Percentiles rank a stretch among this genome's conserved stretches.
These are phyloP conservation scores for Blastocystis sp. DNA, from an alignment of 352 stramenopile species.

Conservation along the genomic window DNA sequence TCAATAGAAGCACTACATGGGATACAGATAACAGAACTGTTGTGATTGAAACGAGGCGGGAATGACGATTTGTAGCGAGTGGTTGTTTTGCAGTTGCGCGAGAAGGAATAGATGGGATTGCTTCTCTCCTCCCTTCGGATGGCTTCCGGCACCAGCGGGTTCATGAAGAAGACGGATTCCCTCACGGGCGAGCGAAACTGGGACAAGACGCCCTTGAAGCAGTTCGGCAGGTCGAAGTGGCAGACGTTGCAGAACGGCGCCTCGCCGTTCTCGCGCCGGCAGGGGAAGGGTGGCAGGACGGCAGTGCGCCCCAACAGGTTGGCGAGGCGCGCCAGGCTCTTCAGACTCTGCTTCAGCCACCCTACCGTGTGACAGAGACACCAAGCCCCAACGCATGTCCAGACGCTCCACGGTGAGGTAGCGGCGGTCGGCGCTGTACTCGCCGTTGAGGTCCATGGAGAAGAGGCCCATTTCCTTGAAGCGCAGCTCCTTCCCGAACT, in stretches of 20 bases:
- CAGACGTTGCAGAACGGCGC: conserved; percentile 28
- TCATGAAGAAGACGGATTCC: not conserved
- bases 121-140: not conserved
- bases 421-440: not conserved
- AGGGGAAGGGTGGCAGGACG: conserved; percentile 5
- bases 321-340: not conserved
- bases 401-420: conserved; percentile 9
- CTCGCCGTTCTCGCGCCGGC: not conserved
- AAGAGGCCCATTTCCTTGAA: conserved; percentile 63
- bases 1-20: too few species aligned
- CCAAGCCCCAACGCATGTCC: not conserved
- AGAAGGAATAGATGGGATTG: not conserved
- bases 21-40: too few species aligned
- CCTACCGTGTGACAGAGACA: not conserved
- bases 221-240: not conserved
- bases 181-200: not conserved
- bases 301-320: conserved; percentile 28
- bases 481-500: conserved; percentile 18
- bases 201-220: not conserved
- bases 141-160: not conserved
- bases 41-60: too few species aligned
- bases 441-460: conserved; percentile 1
- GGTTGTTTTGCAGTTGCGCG: not conserved
- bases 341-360: not conserved
- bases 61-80: too few species aligned